A percentile compares a stretch with the other conserved stretches of the same genome.
Conservation (phyloP, 2,329 filamentous ascomycete genomes). For the Helotiales sp. region DNA sequence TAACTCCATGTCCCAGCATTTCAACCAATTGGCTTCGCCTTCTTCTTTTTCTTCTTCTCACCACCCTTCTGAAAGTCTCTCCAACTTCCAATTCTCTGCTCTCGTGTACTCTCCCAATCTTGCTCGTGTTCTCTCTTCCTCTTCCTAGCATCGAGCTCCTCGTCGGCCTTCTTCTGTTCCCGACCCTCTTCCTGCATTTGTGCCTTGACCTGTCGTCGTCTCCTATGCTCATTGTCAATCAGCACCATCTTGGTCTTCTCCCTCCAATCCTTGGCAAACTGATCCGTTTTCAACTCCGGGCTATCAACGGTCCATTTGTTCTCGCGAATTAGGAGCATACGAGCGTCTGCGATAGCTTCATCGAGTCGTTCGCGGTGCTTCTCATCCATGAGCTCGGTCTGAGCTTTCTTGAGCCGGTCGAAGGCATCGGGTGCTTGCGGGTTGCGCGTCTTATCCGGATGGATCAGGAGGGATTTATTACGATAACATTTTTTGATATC, state of each 20-base stretch:
- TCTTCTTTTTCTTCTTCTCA: conserved; percentile 69
- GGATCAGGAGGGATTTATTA: conserved; percentile 97
- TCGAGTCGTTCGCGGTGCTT: conserved; percentile 85
- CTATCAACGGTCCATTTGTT: conserved; percentile 90
- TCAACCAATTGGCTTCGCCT: conserved; percentile 36
- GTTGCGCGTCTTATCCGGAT: conserved; percentile 96
- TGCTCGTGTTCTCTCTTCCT: conserved; percentile 89
- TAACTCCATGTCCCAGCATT: neutral
- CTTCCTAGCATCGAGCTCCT: conserved; percentile 78
- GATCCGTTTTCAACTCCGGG: conserved; percentile 79
- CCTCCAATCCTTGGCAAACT: conserved; percentile 84
- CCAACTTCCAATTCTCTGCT: conserved; percentile 92
- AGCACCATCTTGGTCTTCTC: conserved; percentile 88
- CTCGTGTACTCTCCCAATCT: conserved; percentile 91
- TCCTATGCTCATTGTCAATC: conserved; percentile 86
- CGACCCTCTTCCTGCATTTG: conserved; percentile 96
- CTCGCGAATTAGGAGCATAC: conserved; percentile 91
- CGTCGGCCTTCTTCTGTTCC: conserved; percentile 81
- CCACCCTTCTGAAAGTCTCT: conserved; percentile 79
- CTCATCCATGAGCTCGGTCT: conserved; percentile 89
- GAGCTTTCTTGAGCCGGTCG: conserved; percentile 93
- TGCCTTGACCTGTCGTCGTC: conserved; percentile 83
- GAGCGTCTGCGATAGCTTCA: conserved; percentile 93
- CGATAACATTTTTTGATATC: conserved; percentile 95
- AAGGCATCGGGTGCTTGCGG: conserved; percentile 91